Conservation (phyloP, 1,139 yeast species). For the Sugiyamaella neomexicana region DNA sequence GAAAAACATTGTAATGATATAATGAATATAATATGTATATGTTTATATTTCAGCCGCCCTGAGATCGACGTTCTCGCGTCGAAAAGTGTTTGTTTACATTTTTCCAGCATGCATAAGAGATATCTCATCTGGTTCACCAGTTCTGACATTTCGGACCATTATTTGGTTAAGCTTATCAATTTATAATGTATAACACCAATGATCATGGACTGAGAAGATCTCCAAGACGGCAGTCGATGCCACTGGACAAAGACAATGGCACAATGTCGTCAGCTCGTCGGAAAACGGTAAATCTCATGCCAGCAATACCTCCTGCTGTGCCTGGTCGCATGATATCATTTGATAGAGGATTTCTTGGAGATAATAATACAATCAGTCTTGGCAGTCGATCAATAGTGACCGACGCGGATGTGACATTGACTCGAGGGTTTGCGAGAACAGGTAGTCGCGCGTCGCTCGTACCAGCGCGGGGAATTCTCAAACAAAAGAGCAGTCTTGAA, state of each 20-base stretch:
- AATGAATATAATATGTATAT: neutral
- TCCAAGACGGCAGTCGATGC: conserved; percentile 11
- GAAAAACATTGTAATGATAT: conserved; percentile 10
- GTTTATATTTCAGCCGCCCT: neutral
- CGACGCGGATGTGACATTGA: conserved; percentile 13
- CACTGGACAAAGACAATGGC: neutral
- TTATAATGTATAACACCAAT: conserved; percentile 11
- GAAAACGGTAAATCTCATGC: conserved; percentile 5
- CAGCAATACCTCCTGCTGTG: neutral
- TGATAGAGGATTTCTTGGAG: conserved; percentile 5
- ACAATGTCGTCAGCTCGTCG: neutral
- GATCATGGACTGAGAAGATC: conserved; percentile 14
- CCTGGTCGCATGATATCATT: neutral
- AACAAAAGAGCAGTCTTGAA: conserved; percentile 24
- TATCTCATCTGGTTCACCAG: neutral
- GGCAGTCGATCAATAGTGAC: conserved; percentile 6
- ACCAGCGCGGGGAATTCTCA: conserved; percentile 31
- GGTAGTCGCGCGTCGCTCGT: conserved; percentile 21
- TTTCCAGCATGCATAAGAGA: neutral
- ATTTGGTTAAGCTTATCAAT: too few species aligned
- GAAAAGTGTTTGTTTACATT: conserved; percentile 8
- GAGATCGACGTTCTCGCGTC: neutral
- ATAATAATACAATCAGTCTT: conserved; percentile 10
- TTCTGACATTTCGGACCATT: too few species aligned
- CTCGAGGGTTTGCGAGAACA: conserved; percentile 3